Evolutionary conservation across 495 filamentous ascomycete genomes (phyloP).

Genomic region (Trichoderma parareesei): DNA sequence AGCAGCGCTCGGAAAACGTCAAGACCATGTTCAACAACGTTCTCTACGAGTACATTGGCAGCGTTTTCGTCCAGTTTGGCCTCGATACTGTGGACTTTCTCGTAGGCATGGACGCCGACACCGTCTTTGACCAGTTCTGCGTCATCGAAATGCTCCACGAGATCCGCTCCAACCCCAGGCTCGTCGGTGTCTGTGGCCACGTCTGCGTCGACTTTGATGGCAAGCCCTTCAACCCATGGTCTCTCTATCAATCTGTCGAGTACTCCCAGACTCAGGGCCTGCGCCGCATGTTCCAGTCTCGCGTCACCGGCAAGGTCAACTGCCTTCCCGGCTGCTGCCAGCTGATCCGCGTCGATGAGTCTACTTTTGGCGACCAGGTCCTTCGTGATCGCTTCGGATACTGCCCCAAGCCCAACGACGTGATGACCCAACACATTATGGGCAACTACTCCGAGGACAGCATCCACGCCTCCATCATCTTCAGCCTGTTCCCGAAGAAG

Average conservation of each 20-base stretch:
- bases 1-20: slow-evolving; percentile 16
- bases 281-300: slow-evolving; percentile 23
- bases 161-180: slow-evolving; percentile 17
- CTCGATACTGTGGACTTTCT: slow-evolving; percentile 21
- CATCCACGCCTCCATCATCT: slow-evolving; percentile 25
- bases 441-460: slow-evolving; percentile 24
- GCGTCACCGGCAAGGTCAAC: slow-evolving; percentile 24
- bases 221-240: slow-evolving; percentile 19
- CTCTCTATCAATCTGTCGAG: slow-evolving; percentile 23
- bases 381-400: slow-evolving; percentile 25
- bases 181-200: slow-evolving; percentile 26
- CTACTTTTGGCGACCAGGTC: slow-evolving; percentile 25
- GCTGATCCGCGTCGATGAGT: slow-evolving; percentile 23
- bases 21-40: slow-evolving; percentile 21
- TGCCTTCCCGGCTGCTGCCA: slow-evolving; percentile 28
- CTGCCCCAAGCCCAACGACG: slow-evolving; percentile 22
- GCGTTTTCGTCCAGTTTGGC: slow-evolving; percentile 18
- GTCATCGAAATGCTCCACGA: slow-evolving; percentile 21
- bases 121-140: slow-evolving; percentile 22
- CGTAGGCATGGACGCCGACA: slow-evolving; percentile 28
- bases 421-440: slow-evolving; percentile 23
- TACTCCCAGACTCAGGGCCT: slow-evolving; percentile 26
- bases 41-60: slow-evolving; percentile 21
- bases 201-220: slow-evolving; percentile 23
- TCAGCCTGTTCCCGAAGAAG: slow-evolving; percentile 20